Evolutionary conservation across 805 yeast species (phyloP).

Genomic region (Pichia cephalocereana): DNA sequence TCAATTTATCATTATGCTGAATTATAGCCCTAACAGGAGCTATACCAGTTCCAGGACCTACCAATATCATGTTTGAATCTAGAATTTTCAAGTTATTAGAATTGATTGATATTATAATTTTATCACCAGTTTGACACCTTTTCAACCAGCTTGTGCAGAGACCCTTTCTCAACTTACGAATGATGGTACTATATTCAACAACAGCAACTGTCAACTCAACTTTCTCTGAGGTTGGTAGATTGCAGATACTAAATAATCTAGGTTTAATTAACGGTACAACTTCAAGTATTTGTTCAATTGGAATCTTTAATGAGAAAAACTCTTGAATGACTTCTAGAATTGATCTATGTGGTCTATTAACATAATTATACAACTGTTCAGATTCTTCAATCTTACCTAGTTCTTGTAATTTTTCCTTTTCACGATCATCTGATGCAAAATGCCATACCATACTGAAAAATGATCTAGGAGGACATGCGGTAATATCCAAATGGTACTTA

Average conservation of each 20-base stretch:
- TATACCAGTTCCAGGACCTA: slow-evolving; percentile 93
- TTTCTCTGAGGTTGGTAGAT: slow-evolving; percentile 24
- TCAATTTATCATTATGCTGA: slow-evolving; percentile 22
- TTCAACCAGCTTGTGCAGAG: slow-evolving; percentile 74
- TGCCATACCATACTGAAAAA: slow-evolving; percentile 70
- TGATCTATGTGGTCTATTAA: slow-evolving; percentile 88
- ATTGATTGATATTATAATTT: slow-evolving; percentile 43
- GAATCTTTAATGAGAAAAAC: slow-evolving; percentile 67
- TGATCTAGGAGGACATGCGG: slow-evolving; percentile 73
- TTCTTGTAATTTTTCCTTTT: slow-evolving; percentile 65
- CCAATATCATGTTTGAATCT: slow-evolving; percentile 38
- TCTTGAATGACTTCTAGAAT: slow-evolving; percentile 76
- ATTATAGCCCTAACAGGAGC: slow-evolving; percentile 84
- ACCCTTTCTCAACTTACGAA: slow-evolving; percentile 69
- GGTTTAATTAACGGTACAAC: slow-evolving; percentile 73
- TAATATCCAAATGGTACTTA: slow-evolving; percentile 73
- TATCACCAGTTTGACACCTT: slow-evolving; percentile 36
- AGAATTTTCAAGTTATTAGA: slow-evolving; percentile 34
- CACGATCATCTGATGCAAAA: slow-evolving; percentile 68
- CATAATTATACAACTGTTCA: slow-evolving; percentile 81
- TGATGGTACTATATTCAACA: slow-evolving; percentile 77
- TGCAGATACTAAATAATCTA: slow-evolving; percentile 78
- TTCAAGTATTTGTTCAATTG: slow-evolving; percentile 68
- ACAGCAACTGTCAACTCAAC: slow-evolving; percentile 73
- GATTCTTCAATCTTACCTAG: slow-evolving; percentile 63